Evolutionary conservation across 2,329 filamentous ascomycete species (phyloP), one percentile per base, ranked within the genome.

Genomic region (Colletotrichum acutatum): DNA sequence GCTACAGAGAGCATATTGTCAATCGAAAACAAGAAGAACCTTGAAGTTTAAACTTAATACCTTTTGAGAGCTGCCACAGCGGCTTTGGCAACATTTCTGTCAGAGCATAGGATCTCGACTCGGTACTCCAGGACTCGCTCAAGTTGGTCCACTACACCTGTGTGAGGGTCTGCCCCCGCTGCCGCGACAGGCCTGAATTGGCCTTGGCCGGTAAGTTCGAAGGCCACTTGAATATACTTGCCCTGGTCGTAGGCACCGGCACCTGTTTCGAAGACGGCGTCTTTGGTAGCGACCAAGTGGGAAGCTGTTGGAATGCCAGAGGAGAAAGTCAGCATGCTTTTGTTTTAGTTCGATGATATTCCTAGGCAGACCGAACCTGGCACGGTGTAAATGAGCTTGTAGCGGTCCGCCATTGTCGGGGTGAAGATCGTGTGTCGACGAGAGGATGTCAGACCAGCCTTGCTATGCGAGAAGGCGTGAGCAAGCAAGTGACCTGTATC

Each of bases 51-150:
- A 1, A 49, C 42, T 49, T 4, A 6, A 5, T 74, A 88, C 86
- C 80, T 82, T 75, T 87, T 88, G 80, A 89, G 77, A 8, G 85
- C 87, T 49, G 83, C 82, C 0, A 88, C 86, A 9, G 84, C 86
- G 37, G 82, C 81, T 49, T 79, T 79, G 0, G 80, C 78, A 56
- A 83, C 77, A 8, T 87, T 84, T 67, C 79, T 78, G 0, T 85
- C 85, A 16, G 83, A 74, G 77, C 86, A 88, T 26, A 88, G 75
- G 2, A 84, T 82, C 79, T 89, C 87, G 4, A 86, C 85, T 66
- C 81, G 83, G 49, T 84, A 82, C 75, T 88, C 86, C 5, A 84
- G 81, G 0, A 88, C 81, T 62, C 84, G 79, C 76, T 88, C 86
- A 32, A 88, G 71, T 32, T 83, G 76, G 6, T 85, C 85, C 4